These are phyloP conservation scores for Bifiguratus adelaidae DNA, from an alignment of 192 early-diverging fungal genomes.

Conservation along the genomic window DNA sequence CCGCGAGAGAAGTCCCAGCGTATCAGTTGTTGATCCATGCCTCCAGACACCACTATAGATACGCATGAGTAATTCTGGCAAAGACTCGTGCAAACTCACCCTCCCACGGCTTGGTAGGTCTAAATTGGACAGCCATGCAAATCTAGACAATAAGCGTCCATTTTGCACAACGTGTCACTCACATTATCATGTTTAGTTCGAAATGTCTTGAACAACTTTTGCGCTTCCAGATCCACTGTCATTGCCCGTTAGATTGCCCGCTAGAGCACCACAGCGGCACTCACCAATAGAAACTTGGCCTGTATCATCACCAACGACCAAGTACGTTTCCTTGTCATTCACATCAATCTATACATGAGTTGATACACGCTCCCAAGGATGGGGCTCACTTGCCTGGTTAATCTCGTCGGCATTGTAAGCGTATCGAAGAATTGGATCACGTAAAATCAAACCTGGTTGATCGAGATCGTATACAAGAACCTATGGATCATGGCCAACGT, in stretches of 20 bases:
- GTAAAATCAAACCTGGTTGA: slow-evolving; percentile 17
- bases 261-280: neutral
- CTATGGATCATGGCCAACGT: slow-evolving; percentile 9
- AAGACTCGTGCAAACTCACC: slow-evolving; percentile 7
- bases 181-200: slow-evolving; percentile 34
- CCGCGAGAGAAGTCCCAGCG: slow-evolving; percentile 40
- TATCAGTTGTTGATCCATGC: slow-evolving; percentile 32
- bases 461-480: slow-evolving; percentile 30
- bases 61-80: neutral
- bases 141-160: slow-evolving; percentile 13
- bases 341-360: slow-evolving; percentile 27
- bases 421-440: slow-evolving; percentile 16
- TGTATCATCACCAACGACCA: slow-evolving; percentile 33
- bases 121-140: slow-evolving; percentile 35
- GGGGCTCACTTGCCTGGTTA: slow-evolving; percentile 20
- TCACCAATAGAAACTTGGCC: slow-evolving; percentile 28
- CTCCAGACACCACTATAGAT: slow-evolving; percentile 32
- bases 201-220: slow-evolving; percentile 25
- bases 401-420: slow-evolving; percentile 35
- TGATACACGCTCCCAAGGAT: neutral
- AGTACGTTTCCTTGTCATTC: slow-evolving; percentile 27
- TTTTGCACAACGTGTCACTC: slow-evolving; percentile 1
- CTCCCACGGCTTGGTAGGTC: slow-evolving; percentile 32
- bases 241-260: neutral
- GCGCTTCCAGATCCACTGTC: slow-evolving; percentile 28